Evolutionary conservation across 371 early-diverging fungal genomes (phyloP).

Genomic region (Apophysomyces trapeziformis): DNA sequence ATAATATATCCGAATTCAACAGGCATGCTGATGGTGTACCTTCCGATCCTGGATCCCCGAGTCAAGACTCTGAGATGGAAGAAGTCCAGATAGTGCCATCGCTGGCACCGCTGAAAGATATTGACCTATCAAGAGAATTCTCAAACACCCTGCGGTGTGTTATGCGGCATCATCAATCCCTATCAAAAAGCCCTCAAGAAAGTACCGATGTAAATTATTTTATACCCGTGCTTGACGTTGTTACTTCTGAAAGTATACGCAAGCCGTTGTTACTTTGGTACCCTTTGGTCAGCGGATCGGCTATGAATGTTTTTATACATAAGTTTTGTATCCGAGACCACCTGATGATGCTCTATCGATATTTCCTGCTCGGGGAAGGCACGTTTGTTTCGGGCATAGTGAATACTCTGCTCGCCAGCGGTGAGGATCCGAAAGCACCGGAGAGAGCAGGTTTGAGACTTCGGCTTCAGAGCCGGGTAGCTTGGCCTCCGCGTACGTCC

Average conservation of each 20-base stretch:
- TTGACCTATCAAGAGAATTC: conserved; percentile 18
- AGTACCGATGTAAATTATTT: conserved; percentile 14
- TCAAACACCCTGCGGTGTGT: conserved; percentile 21
- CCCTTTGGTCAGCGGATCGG: conserved; percentile 51
- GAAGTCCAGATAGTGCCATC: conserved; percentile 12
- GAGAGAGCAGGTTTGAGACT: conserved; percentile 12
- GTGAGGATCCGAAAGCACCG: conserved; percentile 11
- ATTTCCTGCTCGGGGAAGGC: conserved; percentile 47
- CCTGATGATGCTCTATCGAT: conserved; percentile 38
- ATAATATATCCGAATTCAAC: background rate
- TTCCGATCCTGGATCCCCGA: no score
- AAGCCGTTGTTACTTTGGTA: conserved; percentile 42
- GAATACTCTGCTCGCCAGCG: conserved; percentile 37
- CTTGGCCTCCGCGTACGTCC: conserved; percentile 52
- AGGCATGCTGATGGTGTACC: background rate
- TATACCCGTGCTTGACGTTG: conserved; percentile 42
- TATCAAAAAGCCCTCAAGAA: conserved; percentile 4
- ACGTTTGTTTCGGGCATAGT: conserved; percentile 39
- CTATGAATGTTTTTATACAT: conserved; percentile 51
- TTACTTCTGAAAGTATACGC: conserved; percentile 36
- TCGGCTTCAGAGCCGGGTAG: conserved; percentile 14
- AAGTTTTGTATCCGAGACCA: conserved; percentile 51
- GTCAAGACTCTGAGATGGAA: background rate
- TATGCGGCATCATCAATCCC: conserved; percentile 13
- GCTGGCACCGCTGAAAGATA: conserved; percentile 20